phyloP scores from a whole-genome alignment of 345 rosid species.

The Heritiera fomes region DNA sequence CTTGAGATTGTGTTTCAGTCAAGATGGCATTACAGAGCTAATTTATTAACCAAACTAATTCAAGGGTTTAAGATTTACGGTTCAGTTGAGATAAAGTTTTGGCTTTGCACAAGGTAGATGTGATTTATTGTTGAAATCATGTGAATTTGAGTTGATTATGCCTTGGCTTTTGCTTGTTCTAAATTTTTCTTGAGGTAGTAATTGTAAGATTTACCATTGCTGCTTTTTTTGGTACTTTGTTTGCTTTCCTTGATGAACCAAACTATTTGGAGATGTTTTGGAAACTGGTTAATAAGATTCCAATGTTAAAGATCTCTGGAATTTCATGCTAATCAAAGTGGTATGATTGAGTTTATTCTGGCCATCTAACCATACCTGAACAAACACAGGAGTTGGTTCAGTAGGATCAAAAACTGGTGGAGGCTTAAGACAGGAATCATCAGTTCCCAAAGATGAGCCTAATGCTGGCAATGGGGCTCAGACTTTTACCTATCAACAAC shows the following conservation, averaged over 20 bases:
- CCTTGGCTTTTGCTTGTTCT: background rate
- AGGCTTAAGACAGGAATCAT: conserved; percentile 11
- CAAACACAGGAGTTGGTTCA: conserved; percentile 4
- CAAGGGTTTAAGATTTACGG: background rate
- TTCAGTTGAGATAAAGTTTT: background rate
- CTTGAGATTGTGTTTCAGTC: background rate
- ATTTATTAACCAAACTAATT: background rate
- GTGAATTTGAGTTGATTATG: background rate
- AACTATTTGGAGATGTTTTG: background rate
- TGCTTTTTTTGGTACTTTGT: background rate
- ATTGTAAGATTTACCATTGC: background rate
- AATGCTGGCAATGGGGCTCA: conserved; percentile 19
- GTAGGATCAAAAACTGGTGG: background rate
- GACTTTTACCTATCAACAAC: conserved; percentile 56
- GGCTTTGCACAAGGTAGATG: background rate
- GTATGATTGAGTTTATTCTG: background rate
- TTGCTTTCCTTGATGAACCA: background rate
- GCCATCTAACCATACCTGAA: conserved; percentile 10
- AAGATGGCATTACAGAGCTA: background rate
- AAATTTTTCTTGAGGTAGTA: background rate
- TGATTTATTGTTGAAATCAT: background rate
- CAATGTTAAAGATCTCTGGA: background rate
- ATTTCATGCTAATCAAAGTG: conserved; percentile 7
- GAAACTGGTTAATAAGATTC: background rate
- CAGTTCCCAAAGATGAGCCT: conserved; percentile 12